These are phyloP conservation scores for Penicillium roqueforti DNA, from an alignment of 495 filamentous ascomycete species.

Conservation along the genomic window DNA sequence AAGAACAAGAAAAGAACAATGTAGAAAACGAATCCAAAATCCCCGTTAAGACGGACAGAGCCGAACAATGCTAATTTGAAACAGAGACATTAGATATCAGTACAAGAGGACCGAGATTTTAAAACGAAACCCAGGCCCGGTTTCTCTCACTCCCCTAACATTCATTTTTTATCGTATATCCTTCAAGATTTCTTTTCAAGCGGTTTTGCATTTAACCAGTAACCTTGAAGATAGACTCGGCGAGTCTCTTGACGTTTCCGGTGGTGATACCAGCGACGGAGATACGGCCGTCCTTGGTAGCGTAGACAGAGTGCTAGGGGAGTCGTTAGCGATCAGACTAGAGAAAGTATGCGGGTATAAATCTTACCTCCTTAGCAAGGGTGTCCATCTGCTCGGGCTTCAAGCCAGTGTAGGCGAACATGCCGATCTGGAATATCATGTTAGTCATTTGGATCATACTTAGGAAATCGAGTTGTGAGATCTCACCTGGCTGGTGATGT, in stretches of 20 bases:
- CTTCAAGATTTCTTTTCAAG: slow-evolving; percentile 2
- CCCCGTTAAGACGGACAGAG: slow-evolving; percentile 28
- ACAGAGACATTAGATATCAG: slow-evolving; percentile 34
- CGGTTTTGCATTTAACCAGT: slow-evolving; percentile 50
- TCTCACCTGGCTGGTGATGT: slow-evolving; percentile 83
- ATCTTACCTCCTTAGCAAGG: slow-evolving; percentile 78
- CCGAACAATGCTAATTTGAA: slow-evolving; percentile 26
- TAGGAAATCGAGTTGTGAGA: background rate
- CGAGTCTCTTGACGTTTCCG: slow-evolving; percentile 88
- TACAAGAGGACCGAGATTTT: slow-evolving; percentile 20
- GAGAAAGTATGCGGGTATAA: background rate
- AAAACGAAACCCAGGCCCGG: slow-evolving; percentile 9
- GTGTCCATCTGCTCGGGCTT: slow-evolving; percentile 88
- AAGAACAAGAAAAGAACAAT: background rate
- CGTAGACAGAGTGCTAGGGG: slow-evolving; percentile 82
- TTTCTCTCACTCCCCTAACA: slow-evolving; percentile 13
- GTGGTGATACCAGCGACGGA: slow-evolving; percentile 94
- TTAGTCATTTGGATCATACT: background rate
- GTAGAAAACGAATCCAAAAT: slow-evolving; percentile 21
- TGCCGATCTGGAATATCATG: slow-evolving; percentile 65
- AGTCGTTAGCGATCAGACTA: slow-evolving; percentile 26
- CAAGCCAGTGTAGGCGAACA: slow-evolving; percentile 98
- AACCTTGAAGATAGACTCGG: slow-evolving; percentile 93
- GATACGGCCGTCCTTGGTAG: slow-evolving; percentile 95
- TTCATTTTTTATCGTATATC: slow-evolving; percentile 13